Evolutionary conservation across 1,284 basidiomycete species (phyloP), one percentile per base, ranked within the genome.

Genomic region (Veloporphyrellus conicus): DNA sequence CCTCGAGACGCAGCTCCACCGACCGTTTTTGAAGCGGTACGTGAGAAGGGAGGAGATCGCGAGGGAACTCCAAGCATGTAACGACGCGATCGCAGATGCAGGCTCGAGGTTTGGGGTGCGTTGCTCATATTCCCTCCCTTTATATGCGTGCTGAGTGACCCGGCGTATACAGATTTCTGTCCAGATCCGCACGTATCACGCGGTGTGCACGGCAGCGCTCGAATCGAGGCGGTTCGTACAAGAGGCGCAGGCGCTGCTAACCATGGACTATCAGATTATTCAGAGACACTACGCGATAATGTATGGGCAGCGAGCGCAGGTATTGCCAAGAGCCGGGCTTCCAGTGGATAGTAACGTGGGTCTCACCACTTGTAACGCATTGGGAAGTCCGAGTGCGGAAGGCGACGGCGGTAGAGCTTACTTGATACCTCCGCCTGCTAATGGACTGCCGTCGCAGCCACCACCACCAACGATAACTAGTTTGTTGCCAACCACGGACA

Each of bases 21-120:
- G 84, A 2, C 84, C 87, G 0, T 90, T 90, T 69, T 64, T 91
- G 53, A 89, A 88, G 67, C 75, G 86, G 2, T 90, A 89, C 62
- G 72, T 90, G 41, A 83, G 82, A 61, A 76, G 86, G 31, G 82
- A 87, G 32, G 84, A 90, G 54, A 84, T 87, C 37, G 64, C 74
- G 18, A 68, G 70, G 19, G 76, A 76, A 43, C 78, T 87, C 31
- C 54, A 61, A 7, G 71, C 64, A 1, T 87, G 83, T 51, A 74
- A 82, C 55, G 69, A 68, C 3, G 67, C 66, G 6, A 71, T 87
- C 10, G 69, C 67, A 2, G 81, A 85, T 47, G 78, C 80, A n/a
- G 50, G 46, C 22, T 51, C 58, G 16, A 59, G 49, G 35, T 84
- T 87, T 55, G 72, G 75, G 19, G 77, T 85, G 50, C 37, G 78